phyloP scores from a whole-genome alignment of 768 basidiomycete genomes.

The Boletellus sp. region DNA sequence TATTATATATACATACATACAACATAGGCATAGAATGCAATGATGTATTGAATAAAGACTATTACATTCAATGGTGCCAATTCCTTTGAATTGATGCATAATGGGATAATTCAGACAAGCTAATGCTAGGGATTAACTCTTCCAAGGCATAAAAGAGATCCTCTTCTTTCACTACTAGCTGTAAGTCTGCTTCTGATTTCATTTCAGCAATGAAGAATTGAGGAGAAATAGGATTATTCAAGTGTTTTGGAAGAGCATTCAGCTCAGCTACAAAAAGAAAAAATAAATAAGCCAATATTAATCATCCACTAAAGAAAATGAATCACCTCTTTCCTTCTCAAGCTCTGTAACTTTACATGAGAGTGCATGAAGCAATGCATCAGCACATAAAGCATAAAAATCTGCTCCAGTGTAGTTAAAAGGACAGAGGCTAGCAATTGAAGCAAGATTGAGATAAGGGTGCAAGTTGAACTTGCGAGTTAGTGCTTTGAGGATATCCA shows the following conservation, averaged over 20 bases:
- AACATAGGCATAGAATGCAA: not conserved
- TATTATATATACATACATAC: no score
- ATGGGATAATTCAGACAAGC: conserved; percentile 78
- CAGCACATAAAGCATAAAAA: conserved; percentile 95
- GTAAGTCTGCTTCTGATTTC: conserved; percentile 62
- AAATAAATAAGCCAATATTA: not conserved
- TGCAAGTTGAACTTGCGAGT: conserved; percentile 90
- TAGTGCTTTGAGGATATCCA: conserved; percentile 82
- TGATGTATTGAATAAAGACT: not conserved
- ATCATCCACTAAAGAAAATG: conserved; percentile 11
- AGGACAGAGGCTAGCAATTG: conserved; percentile 70
- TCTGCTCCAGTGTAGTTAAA: conserved; percentile 98
- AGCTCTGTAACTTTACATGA: conserved; percentile 78
- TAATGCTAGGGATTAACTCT: conserved; percentile 78
- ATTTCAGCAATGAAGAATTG: conserved; percentile 90
- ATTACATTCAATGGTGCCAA: conserved; percentile 9
- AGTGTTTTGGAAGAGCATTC: conserved; percentile 45
- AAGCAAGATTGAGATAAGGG: conserved; percentile 55
- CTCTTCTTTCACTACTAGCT: conserved; percentile 64
- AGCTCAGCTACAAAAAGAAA: conserved; percentile 24
- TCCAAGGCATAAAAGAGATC: conserved; percentile 78
- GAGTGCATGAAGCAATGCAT: conserved; percentile 95
- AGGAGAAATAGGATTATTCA: conserved; percentile 66
- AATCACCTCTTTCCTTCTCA: conserved; percentile 67
- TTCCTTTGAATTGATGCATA: conserved; percentile 55